Percentiles rank a stretch among this genome's conserved stretches.
These are phyloP conservation scores for Aspergillus thermomutatus DNA, from an alignment of 2,329 filamentous ascomycete species.

Conservation along the genomic window DNA sequence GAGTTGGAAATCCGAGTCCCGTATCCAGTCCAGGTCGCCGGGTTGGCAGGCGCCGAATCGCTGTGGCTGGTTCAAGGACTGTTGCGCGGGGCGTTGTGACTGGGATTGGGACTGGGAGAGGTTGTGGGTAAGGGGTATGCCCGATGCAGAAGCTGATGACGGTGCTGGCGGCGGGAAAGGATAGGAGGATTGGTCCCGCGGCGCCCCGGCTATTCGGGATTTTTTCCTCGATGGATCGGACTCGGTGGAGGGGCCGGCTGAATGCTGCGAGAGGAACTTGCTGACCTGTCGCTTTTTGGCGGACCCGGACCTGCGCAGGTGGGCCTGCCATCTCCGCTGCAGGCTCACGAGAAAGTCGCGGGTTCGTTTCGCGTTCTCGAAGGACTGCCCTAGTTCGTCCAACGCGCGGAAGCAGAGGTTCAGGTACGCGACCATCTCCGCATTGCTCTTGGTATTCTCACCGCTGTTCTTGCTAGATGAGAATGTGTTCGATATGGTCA, in stretches of 20 bases:
- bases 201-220: slow-evolving; percentile 15
- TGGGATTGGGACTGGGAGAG: slow-evolving; percentile 9
- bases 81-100: slow-evolving; percentile 1
- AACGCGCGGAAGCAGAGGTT: slow-evolving; percentile 43
- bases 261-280: slow-evolving; percentile 13
- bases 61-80: slow-evolving; percentile 9
- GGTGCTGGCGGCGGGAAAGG: slow-evolving; percentile 3
- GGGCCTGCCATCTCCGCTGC: slow-evolving; percentile 38
- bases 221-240: slow-evolving; percentile 22
- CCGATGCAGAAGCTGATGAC: background rate
- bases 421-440: slow-evolving; percentile 35
- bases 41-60: slow-evolving; percentile 12
- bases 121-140: background rate
- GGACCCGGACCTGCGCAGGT: slow-evolving; percentile 30
- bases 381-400: slow-evolving; percentile 40
- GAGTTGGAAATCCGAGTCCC: slow-evolving; percentile 23
- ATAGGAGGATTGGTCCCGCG: background rate
- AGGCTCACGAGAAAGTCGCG: slow-evolving; percentile 38
- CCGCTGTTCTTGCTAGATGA: slow-evolving; percentile 20
- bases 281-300: slow-evolving; percentile 29
- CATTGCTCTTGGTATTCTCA: slow-evolving; percentile 20
- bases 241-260: slow-evolving; percentile 1
- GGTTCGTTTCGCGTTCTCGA: slow-evolving; percentile 40
- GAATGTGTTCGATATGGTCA: slow-evolving; percentile 33
- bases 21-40: slow-evolving; percentile 29